Evolutionary conservation across 345 rosid species (phyloP).

Genomic region (Stellera chamaejasme): DNA sequence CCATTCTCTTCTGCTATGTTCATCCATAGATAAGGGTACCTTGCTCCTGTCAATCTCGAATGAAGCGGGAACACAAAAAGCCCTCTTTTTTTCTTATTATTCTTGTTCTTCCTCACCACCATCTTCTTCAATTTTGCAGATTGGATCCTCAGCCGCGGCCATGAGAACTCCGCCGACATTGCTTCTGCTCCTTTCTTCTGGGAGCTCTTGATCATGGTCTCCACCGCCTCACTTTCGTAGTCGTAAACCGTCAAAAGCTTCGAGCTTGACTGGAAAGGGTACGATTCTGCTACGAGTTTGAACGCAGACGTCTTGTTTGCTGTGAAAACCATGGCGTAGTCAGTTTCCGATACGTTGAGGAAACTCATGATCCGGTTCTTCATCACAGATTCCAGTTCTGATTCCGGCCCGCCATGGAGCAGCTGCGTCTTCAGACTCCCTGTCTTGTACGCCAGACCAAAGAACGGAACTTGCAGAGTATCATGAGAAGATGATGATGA

Average conservation of each 20-base stretch:
- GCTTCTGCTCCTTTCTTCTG: constrained; percentile 70
- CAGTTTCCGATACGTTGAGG: constrained; percentile 62
- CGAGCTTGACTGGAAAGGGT: constrained; percentile 53
- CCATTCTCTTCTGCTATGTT: constrained; percentile 77
- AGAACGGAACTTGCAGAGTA: constrained; percentile 61
- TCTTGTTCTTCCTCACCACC: constrained; percentile 44
- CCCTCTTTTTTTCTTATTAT: constrained; percentile 56
- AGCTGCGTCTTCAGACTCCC: constrained; percentile 78
- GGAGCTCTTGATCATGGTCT: constrained; percentile 52
- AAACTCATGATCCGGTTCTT: constrained; percentile 72
- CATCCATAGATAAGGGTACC: constrained; percentile 94
- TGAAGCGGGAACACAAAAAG: constrained; percentile 85
- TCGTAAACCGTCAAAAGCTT: constrained; percentile 84
- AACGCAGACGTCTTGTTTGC: constrained; percentile 90
- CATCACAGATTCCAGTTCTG: constrained; percentile 56
- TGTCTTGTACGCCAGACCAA: constrained; percentile 63
- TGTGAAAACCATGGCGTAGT: constrained; percentile 84
- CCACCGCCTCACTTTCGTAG: constrained; percentile 78
- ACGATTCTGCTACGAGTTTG: constrained; percentile 79
- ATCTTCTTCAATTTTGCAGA: constrained; percentile 55
- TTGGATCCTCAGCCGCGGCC: constrained; percentile 79
- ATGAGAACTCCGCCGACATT: constrained; percentile 76
- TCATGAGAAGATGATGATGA: constrained; percentile 19
- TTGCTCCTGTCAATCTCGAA: constrained; percentile 78
- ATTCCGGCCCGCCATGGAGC: constrained; percentile 62